Conservation (phyloP, 2,329 filamentous ascomycete genomes). For the Aspergillus sp. region DNA sequence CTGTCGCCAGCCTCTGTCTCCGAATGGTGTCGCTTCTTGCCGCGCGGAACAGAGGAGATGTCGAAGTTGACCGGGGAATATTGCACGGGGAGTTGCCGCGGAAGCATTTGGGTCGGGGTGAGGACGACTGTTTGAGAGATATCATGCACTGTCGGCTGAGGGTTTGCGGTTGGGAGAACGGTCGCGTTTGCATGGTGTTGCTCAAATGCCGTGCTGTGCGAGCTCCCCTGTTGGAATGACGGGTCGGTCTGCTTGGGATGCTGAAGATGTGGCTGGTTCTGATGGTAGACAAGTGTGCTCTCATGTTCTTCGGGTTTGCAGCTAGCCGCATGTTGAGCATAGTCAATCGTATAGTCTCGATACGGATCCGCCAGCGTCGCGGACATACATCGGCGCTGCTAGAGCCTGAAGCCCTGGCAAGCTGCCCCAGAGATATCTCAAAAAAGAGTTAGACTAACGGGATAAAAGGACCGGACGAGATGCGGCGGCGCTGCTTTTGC, state of each 20-base stretch:
- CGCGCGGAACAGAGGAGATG: conserved; percentile 29
- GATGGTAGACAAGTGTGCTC: conserved; percentile 63
- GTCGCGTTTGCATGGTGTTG: conserved; percentile 41
- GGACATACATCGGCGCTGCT: conserved; percentile 70
- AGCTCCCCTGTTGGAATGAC: conserved; percentile 31
- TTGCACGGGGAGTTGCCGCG: conserved; percentile 34
- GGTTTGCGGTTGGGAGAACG: conserved; percentile 30
- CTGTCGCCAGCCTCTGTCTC: conserved; percentile 28
- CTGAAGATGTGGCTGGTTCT: conserved; percentile 41
- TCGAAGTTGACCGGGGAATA: conserved; percentile 34
- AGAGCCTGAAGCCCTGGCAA: conserved; percentile 72
- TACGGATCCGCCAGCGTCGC: conserved; percentile 74
- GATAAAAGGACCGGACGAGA: conserved; percentile 1
- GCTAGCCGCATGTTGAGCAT: conserved; percentile 63
- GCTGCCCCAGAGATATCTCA: conserved; percentile 19
- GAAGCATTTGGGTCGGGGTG: conserved; percentile 33
- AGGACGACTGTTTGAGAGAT: conserved; percentile 32
- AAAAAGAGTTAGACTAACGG: conserved; percentile 4
- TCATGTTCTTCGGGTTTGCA: conserved; percentile 65
- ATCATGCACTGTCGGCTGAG: conserved; percentile 30
- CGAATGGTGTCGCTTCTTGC: conserved; percentile 35
- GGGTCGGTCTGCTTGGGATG: conserved; percentile 34
- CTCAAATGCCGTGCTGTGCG: conserved; percentile 35
- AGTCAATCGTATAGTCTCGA: conserved; percentile 75
- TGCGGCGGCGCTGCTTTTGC: not conserved